phyloP scores from a whole-genome alignment of 805 yeast genomes.

The Candida boidinii region DNA sequence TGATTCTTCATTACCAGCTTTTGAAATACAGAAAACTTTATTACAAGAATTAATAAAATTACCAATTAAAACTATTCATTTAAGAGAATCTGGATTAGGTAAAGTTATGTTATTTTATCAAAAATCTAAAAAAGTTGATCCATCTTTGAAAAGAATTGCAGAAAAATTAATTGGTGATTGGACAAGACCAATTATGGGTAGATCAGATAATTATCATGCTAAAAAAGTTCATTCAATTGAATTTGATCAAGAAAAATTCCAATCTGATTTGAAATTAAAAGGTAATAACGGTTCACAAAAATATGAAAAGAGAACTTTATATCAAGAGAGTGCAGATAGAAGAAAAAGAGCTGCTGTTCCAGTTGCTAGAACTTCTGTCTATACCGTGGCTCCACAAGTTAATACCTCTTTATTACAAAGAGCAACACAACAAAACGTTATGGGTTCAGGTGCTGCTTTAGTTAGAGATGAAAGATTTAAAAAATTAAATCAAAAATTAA shows the following conservation, averaged over 20 bases:
- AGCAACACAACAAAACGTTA: slow-evolving; percentile 25
- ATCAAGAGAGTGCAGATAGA: slow-evolving; percentile 85
- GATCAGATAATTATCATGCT: slow-evolving; percentile 90
- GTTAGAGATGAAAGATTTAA: slow-evolving; percentile 73
- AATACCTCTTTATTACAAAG: slow-evolving; percentile 39
- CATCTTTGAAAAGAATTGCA: slow-evolving; percentile 75
- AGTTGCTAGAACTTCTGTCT: slow-evolving; percentile 80
- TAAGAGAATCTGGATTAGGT: slow-evolving; percentile 91
- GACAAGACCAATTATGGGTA: slow-evolving; percentile 97
- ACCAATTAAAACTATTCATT: slow-evolving; percentile 92
- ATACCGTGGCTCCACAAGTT: slow-evolving; percentile 83
- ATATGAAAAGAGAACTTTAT: slow-evolving; percentile 47
- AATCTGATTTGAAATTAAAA: slow-evolving; percentile 28
- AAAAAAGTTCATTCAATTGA: slow-evolving; percentile 61
- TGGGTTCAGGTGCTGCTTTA: slow-evolving; percentile 43
- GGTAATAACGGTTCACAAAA: slow-evolving; percentile 17
- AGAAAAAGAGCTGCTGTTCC: slow-evolving; percentile 95
- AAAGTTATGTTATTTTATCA: slow-evolving; percentile 91
- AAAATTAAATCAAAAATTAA: slow-evolving; percentile 57
- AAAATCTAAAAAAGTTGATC: slow-evolving; percentile 82
- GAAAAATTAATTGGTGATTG: slow-evolving; percentile 91
- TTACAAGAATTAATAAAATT: slow-evolving; percentile 64
- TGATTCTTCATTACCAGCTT: slow-evolving; percentile 96
- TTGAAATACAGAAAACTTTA: slow-evolving; percentile 85
- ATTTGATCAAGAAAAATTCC: slow-evolving; percentile 53